Base-by-base conservation (phyloP, 768 basidiomycete genomes). In the Mycena alexandri region DNA sequence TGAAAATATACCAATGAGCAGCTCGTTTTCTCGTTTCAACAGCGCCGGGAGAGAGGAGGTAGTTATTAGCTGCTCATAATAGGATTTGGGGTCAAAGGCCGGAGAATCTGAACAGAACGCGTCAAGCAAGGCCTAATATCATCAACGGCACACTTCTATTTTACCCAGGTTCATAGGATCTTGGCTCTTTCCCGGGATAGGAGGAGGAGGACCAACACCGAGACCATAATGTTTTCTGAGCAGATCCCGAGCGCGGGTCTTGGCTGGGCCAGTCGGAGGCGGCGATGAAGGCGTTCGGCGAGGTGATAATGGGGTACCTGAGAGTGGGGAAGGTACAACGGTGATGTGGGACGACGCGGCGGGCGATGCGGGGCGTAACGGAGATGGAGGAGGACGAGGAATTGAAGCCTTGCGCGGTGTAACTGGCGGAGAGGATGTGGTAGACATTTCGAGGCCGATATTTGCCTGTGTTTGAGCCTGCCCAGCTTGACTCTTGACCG, bases 141-240 rank as follows among this genome's bases (percentile, higher is more conserved):
- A 70, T 57, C 73, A 44, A 29, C 29, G 50, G n/a, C 11, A 19
- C 29, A 24, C 41, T 61, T 61, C 42, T 1, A 13, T 74, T 86
- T 65, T 71, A 89, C 93, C 92, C 64, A 95, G 80, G 72, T 93
- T 92, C 92, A 94, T 93, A 16, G 93, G 92, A 76, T 95, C 94
- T 59, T 84, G 83, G 36, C 79, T 81, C 44, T 84, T 86, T 34
- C 87, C 88, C 2, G 85, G 82, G 1, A 83, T 73, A 22, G 92
- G 86, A 5, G 86, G 83, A 14, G 93, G 94, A 36, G 88, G 88
- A 0, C 89, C 90, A n/a, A 93, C 80, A 19, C 90, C 92, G 29
- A 96, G 79, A 7, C 94, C 93, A 84, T 96, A 96, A 74, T 96
- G 94, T 71, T 93, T 94, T 73, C 95, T 83, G 57, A 96, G 74